Evolutionary conservation across 345 rosid species (phyloP).

Genomic region (Aegle marmelos): DNA sequence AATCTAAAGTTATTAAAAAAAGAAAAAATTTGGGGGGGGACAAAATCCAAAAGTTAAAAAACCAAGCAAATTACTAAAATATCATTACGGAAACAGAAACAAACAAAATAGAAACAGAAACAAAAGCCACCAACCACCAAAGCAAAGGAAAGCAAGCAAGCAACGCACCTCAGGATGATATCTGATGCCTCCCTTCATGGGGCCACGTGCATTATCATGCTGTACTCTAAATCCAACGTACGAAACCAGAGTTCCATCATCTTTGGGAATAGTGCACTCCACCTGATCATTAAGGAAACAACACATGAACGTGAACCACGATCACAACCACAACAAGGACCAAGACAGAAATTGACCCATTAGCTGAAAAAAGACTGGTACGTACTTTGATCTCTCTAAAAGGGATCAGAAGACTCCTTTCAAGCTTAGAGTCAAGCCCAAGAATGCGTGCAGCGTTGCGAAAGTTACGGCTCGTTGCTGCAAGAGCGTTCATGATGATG

Average conservation of each 20-base stretch:
- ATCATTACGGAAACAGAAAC: neutral
- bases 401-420: constrained; percentile 86
- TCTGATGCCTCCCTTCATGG: constrained; percentile 99
- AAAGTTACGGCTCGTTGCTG: constrained; percentile 91
- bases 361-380: neutral
- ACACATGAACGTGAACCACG: neutral
- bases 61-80: neutral
- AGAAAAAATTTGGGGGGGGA: neutral
- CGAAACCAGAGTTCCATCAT: constrained; percentile 84
- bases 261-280: constrained; percentile 96
- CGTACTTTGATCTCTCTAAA: constrained; percentile 90
- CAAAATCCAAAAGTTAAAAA: neutral
- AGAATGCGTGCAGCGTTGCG: constrained; percentile 83
- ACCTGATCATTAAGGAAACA: constrained; percentile 46
- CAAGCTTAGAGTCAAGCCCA: constrained; percentile 89
- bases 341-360: neutral
- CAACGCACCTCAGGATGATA: constrained; percentile 85
- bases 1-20: neutral
- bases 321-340: neutral
- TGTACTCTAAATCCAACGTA: constrained; percentile 95
- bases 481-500: constrained; percentile 76
- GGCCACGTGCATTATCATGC: constrained; percentile 97
- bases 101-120: neutral
- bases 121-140: neutral
- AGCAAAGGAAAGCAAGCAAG: neutral